phyloP scores from a whole-genome alignment of 352 stramenopile species.

The Globisporangium canariense region DNA sequence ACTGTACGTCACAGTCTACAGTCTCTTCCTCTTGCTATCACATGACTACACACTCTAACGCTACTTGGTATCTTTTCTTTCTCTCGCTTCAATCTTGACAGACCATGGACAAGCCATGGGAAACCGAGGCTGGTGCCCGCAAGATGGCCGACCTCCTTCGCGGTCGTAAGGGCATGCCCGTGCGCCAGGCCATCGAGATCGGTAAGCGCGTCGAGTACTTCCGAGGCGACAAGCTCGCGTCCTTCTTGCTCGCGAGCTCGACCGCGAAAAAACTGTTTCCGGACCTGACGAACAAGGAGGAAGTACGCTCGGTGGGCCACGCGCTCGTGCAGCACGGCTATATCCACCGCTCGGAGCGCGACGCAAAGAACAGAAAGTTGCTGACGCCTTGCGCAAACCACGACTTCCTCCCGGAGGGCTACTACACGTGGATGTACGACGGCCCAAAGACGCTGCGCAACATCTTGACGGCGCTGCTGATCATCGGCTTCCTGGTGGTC shows the following conservation, averaged over 20 bases:
- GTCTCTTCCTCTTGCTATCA: not conserved
- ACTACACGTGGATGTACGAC: slow-evolving; percentile 99
- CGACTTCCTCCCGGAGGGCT: slow-evolving; percentile 94
- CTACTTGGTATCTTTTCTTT: slow-evolving; percentile 1
- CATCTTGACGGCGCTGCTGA: slow-evolving; percentile 95
- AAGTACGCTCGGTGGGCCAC: slow-evolving; percentile 67
- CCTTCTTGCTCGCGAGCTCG: slow-evolving; percentile 78
- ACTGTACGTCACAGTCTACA: not conserved
- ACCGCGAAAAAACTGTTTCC: slow-evolving; percentile 84
- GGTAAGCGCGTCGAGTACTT: slow-evolving; percentile 93
- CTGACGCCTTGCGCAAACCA: slow-evolving; percentile 80
- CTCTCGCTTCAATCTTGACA: slow-evolving; percentile 4
- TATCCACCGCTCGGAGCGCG: slow-evolving; percentile 86
- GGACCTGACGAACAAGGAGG: slow-evolving; percentile 74
- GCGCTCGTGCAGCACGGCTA: slow-evolving; percentile 76
- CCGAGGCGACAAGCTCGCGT: slow-evolving; percentile 85
- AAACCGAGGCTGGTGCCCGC: slow-evolving; percentile 68
- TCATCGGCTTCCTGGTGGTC: slow-evolving; percentile 96
- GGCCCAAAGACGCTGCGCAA: slow-evolving; percentile 97
- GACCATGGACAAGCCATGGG: slow-evolving; percentile 57
- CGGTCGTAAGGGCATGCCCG: slow-evolving; percentile 83
- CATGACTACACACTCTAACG: not conserved
- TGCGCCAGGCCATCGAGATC: slow-evolving; percentile 87
- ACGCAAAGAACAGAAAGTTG: slow-evolving; percentile 84
- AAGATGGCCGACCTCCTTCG: slow-evolving; percentile 84